These are phyloP conservation scores for Chrysosporium keratinophilum DNA, from an alignment of 2,329 filamentous ascomycete species.

Conservation along the genomic window DNA sequence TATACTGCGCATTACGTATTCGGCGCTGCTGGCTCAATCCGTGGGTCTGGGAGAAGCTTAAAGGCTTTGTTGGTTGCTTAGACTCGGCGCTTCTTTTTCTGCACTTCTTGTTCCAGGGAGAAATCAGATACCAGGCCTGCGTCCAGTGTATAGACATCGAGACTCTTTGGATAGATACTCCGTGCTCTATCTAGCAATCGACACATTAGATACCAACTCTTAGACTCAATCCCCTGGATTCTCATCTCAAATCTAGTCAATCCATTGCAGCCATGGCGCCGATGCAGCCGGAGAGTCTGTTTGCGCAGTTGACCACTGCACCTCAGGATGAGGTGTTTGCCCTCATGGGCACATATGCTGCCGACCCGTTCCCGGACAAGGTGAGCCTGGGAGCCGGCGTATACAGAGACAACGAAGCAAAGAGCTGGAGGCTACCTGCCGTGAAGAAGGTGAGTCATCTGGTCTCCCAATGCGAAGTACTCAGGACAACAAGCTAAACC, in stretches of 20 bases:
- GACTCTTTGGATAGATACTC: too few species aligned
- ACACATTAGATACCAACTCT: too few species aligned
- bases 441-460: slow-evolving; percentile 24
- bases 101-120: too few species aligned
- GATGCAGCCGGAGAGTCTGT: slow-evolving; percentile 16
- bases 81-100: not conserved
- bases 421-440: slow-evolving; percentile 31
- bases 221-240: too few species aligned
- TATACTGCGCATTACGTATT: not conserved
- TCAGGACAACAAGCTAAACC: slow-evolving; percentile 5
- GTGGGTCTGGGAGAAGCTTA: slow-evolving; percentile 1
- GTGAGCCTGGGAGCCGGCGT: slow-evolving; percentile 33
- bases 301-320: slow-evolving; percentile 14
- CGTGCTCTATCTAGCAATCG: too few species aligned
- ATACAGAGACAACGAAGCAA: slow-evolving; percentile 32
- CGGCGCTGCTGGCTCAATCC: not conserved
- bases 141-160: too few species aligned
- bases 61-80: not conserved
- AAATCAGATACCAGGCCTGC: too few species aligned
- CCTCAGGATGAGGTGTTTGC: slow-evolving; percentile 19
- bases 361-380: slow-evolving; percentile 25
- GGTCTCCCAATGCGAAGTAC: not conserved
- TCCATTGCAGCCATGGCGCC: slow-evolving; percentile 14
- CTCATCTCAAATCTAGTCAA: not conserved
- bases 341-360: slow-evolving; percentile 20